Percentiles rank a stretch among this genome's conserved stretches.
Evolutionary conservation across 2,329 filamentous ascomycete species (phyloP).

Genomic region (Alternaria hordeiaustralica): DNA sequence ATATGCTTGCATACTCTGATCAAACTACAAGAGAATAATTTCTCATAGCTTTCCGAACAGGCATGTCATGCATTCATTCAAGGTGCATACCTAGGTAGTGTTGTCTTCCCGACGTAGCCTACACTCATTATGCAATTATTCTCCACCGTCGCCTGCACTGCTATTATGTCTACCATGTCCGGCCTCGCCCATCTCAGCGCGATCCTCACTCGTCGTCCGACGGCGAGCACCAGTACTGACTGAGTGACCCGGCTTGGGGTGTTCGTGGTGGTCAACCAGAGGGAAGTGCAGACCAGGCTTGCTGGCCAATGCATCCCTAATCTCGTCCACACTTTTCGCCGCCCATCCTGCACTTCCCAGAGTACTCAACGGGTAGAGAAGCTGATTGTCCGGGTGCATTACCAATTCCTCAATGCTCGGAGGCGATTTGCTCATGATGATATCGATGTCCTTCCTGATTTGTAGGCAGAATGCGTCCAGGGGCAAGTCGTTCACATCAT

Average conservation of each 20-base stretch:
- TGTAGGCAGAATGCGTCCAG: slow-evolving; percentile 75
- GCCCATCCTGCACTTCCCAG: slow-evolving; percentile 46
- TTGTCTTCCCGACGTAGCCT: not conserved
- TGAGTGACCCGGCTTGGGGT: slow-evolving; percentile 13
- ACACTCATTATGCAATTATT: not conserved
- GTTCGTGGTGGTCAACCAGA: slow-evolving; percentile 15
- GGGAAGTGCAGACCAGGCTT: slow-evolving; percentile 35
- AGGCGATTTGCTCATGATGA: slow-evolving; percentile 59
- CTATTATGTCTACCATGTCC: not conserved
- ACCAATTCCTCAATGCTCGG: slow-evolving; percentile 57
- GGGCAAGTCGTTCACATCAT: slow-evolving; percentile 77
- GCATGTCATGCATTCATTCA: not conserved
- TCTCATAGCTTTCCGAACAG: not conserved
- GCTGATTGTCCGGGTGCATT: slow-evolving; percentile 54
- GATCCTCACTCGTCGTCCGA: not conserved
- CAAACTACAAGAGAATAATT: not conserved
- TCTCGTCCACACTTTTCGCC: slow-evolving; percentile 46
- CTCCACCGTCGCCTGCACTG: not conserved
- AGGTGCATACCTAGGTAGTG: no score
- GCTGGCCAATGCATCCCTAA: slow-evolving; percentile 49
- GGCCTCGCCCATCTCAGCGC: not conserved
- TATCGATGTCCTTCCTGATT: slow-evolving; percentile 74
- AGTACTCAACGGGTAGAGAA: slow-evolving; percentile 61
- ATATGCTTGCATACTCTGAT: not conserved
- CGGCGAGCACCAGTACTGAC: not conserved